Evolutionary conservation across 768 basidiomycete genomes (phyloP).

Genomic region (Panaeolus cyanescens): DNA sequence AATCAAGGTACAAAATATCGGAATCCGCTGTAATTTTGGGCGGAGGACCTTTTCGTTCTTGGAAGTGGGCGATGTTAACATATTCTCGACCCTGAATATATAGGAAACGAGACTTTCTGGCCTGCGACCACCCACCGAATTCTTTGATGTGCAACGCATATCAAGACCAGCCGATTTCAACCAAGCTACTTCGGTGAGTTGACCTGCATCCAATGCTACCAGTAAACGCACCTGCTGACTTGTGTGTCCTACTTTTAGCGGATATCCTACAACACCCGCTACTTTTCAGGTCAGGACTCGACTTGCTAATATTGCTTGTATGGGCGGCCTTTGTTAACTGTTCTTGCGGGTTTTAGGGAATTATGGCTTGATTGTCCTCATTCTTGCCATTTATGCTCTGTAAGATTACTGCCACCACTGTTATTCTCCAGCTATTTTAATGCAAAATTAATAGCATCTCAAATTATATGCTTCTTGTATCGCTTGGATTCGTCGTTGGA

Average conservation of each 20-base stretch:
- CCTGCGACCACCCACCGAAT: slow-evolving; percentile 71
- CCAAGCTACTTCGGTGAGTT: slow-evolving; percentile 70
- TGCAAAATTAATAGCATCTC: slow-evolving; percentile 56
- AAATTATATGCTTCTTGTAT: slow-evolving; percentile 79
- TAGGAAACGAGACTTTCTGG: slow-evolving; percentile 82
- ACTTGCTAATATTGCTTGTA: not conserved
- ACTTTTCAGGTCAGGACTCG: slow-evolving; percentile 65
- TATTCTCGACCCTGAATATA: not conserved
- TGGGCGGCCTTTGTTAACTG: not conserved
- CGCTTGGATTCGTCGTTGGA: slow-evolving; percentile 86
- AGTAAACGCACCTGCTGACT: slow-evolving; percentile 3
- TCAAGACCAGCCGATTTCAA: slow-evolving; percentile 85
- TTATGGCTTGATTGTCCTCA: slow-evolving; percentile 77
- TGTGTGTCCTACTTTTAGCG: slow-evolving; percentile 48
- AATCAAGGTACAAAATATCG: slow-evolving; percentile 49
- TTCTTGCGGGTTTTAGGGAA: slow-evolving; percentile 54
- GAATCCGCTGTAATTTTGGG: slow-evolving; percentile 24
- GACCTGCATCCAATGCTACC: no score
- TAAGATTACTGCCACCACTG: slow-evolving; percentile 31
- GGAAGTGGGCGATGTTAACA: slow-evolving; percentile 4
- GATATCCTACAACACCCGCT: slow-evolving; percentile 93
- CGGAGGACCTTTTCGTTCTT: slow-evolving; percentile 4
- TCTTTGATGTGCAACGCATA: slow-evolving; percentile 82
- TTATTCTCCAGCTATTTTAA: not conserved
- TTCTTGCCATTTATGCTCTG: slow-evolving; percentile 87